Base-by-base conservation (phyloP, 331 rosid genomes). In the Malus hybrid region DNA sequence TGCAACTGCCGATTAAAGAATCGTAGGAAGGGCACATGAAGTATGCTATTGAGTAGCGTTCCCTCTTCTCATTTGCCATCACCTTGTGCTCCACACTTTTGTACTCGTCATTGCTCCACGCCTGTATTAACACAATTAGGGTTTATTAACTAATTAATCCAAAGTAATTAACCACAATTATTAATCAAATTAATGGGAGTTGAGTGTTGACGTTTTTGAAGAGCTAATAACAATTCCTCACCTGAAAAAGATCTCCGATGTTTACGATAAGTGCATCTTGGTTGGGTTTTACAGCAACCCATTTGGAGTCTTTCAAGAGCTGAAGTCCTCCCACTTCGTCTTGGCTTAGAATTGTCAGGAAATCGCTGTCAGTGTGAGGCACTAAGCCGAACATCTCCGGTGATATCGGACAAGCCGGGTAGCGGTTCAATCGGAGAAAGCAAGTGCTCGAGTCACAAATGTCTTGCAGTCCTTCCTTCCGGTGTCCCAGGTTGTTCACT, bases 211-310 rank as follows among this genome's bases (percentile, higher is more conserved):
- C 7, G 55, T 48, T 48, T 48, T 14, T 48, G 19, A 48, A 48
- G 55, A 48, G 55, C 55, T 48, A 39, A 1, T 10, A 39, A 39
- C 2, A 48, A 48, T 52, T 52, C 1, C 57, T 74, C 82, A 93
- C 98, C 98, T 90, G 97, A 74, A 93, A 87, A 78, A 93, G 98
- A 81, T 93, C 98, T 34, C 98, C 98, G 73, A 93, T 84, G 85
- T 93, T 93, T 64, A 93, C 92, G 60, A 90, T 88, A 2, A 93
- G 93, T 71, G 96, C 96, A 33, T 93, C 87, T 69, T 88, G 90
- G 55, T 85, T 93, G 68, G 98, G 97, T 81, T 89, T 90, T 18
- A 90, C 97, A 32, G 97, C 88, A 6, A 93, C 92, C 98, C 97
- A 90, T 80, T 88, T 86, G 85, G 89, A 85, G 76, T 88, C 96